Evolutionary conservation across 768 basidiomycete species (phyloP), one percentile per base, ranked within the genome.

Genomic region (Pleurotus tuoliensis): DNA sequence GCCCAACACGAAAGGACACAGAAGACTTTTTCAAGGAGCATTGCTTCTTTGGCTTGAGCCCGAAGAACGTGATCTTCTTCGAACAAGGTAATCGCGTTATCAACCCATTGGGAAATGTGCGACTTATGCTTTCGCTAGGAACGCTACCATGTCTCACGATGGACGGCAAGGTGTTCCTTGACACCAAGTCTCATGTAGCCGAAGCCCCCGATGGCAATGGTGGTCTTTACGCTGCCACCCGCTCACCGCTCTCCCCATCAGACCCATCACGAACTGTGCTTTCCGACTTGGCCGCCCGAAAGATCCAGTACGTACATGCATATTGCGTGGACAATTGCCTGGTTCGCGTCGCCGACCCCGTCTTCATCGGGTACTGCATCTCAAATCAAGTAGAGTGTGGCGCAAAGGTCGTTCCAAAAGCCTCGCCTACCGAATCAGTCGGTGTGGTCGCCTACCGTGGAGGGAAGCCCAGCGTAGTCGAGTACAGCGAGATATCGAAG

Each of bases 281-380:
- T 41, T 79, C 88, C 40, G 94, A 98, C 69, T 81, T 98, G 60
- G 74, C 77, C 22, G 68, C 74, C 41, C 92, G 93, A 61, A 82
- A 84, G 41, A 75, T 98, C 60, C 80, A 85, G 57, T 97, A 96
- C 72, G 80, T 99, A 48, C 96, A 99, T 72, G 90, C 87, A 2
- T 98, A 97, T 76, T 87, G 96, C 66, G 97, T 99, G 64, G 97
- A 99, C 78, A 99, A 99, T 77, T 98, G 97, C 72, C 89, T 99
- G 58, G 97, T 98, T 60, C 85, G 88, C 59, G 92, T 99, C 55
- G 97, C 95, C 47, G 97, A 99, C 69, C 97, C 97, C 12, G 84
- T 94, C 67, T 99, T 99, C 81, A 76, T 98, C 62, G 97, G 97
- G 22, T 95, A 91, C 76, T 90, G 92, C 75, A 91, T 98, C 74